Conservation (phyloP, 257 asterid genomes). For the Salvia miltiorrhiza region DNA sequence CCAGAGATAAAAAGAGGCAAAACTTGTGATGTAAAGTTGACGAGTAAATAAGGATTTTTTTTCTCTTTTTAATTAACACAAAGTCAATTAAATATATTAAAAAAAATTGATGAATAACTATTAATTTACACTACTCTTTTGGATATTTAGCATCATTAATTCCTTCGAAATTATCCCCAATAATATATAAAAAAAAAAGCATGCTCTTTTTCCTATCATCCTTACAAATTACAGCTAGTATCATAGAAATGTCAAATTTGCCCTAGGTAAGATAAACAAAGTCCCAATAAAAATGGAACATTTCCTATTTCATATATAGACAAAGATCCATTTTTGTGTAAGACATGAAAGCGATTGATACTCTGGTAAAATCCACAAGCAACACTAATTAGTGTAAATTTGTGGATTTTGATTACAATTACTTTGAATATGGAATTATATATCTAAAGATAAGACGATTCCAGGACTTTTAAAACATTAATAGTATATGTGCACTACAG, state of each 20-base stretch:
- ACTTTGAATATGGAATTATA: slow-evolving; percentile 7
- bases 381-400: neutral
- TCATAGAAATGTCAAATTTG: neutral
- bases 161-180: neutral
- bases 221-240: neutral
- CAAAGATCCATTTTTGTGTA: slow-evolving; percentile 13
- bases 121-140: no score
- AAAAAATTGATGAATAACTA: no score
- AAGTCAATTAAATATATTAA: no score
- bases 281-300: neutral
- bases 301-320: neutral
- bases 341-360: slow-evolving; percentile 24
- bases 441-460: slow-evolving; percentile 16
- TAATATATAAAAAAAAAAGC: no score
- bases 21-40: no score
- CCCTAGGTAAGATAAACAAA: neutral
- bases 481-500: slow-evolving; percentile 30
- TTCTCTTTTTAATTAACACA: no score
- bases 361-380: slow-evolving; percentile 4
- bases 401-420: neutral
- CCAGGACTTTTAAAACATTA: slow-evolving; percentile 24
- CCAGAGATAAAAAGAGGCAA: no score
- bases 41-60: no score
- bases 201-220: neutral
- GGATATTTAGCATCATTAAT: no score